phyloP scores from a whole-genome alignment of 306 rosid genomes.

The Begonia masoniana region DNA sequence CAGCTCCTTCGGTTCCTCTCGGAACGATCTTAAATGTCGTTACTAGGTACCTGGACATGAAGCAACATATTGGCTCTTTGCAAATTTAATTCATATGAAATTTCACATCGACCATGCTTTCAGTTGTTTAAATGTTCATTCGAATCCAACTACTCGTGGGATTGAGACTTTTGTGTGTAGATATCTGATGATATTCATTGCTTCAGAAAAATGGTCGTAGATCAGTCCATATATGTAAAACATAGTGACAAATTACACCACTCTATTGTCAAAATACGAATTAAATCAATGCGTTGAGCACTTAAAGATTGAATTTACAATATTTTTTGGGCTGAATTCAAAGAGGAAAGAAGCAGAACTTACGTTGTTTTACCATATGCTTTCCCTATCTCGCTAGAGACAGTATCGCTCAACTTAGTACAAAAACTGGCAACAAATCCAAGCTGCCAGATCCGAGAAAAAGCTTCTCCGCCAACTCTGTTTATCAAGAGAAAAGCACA shows the following conservation, averaged over 20 bases:
- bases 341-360: conserved; percentile 1
- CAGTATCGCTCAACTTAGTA: conserved; percentile 91
- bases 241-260: too few species aligned
- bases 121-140: background rate
- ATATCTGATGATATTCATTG: too few species aligned
- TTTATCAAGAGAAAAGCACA: conserved; percentile 65
- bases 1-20: conserved; percentile 97
- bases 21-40: conserved; percentile 87
- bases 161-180: too few species aligned
- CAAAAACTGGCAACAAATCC: conserved; percentile 97
- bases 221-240: too few species aligned
- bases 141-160: too few species aligned
- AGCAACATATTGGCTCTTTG: conserved; percentile 3
- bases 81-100: background rate
- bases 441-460: conserved; percentile 59
- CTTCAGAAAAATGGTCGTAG: too few species aligned
- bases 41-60: conserved; percentile 62
- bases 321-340: too few species aligned
- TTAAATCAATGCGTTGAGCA: too few species aligned
- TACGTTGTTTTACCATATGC: conserved; percentile 91
- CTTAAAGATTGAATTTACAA: too few species aligned
- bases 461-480: conserved; percentile 57
- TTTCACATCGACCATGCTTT: background rate
- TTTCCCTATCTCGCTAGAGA: conserved; percentile 97
- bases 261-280: too few species aligned